Percentiles rank a stretch among this genome's conserved stretches.
Evolutionary conservation across 2,329 filamentous ascomycete genomes (phyloP).

Genomic region (Pseudomassariella vexata): DNA sequence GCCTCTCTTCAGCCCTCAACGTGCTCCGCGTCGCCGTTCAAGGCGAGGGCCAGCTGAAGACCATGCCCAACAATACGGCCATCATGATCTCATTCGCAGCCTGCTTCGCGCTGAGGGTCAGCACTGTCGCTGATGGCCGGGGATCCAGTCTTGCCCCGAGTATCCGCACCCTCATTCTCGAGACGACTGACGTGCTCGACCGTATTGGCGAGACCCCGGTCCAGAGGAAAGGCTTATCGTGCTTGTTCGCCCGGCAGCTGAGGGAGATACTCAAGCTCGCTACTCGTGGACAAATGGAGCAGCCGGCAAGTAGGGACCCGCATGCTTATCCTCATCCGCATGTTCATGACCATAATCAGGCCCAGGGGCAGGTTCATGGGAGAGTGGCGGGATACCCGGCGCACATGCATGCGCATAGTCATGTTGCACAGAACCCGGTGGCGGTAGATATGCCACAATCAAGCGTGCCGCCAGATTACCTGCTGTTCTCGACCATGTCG

Average conservation of each 20-base stretch:
- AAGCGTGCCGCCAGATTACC: slow-evolving; percentile 19
- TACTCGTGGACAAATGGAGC: slow-evolving; percentile 19
- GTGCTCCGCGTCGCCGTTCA: slow-evolving; percentile 70
- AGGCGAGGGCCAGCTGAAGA: slow-evolving; percentile 62
- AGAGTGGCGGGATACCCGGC: slow-evolving; percentile 14
- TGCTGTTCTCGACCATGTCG: slow-evolving; percentile 28
- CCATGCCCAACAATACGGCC: slow-evolving; percentile 73
- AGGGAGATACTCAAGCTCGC: slow-evolving; percentile 38
- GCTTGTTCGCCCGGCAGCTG: slow-evolving; percentile 51
- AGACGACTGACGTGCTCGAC: slow-evolving; percentile 63
- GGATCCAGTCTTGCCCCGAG: slow-evolving; percentile 54
- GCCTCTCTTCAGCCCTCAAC: slow-evolving; percentile 66
- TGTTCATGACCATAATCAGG: no score
- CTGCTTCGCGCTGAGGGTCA: slow-evolving; percentile 61
- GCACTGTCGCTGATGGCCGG: slow-evolving; percentile 50
- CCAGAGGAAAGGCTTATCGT: slow-evolving; percentile 62
- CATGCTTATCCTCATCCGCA: slow-evolving; percentile 13
- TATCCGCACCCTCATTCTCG: slow-evolving; percentile 59
- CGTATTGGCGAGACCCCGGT: slow-evolving; percentile 60
- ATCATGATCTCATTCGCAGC: slow-evolving; percentile 76
- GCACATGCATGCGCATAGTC: no score
- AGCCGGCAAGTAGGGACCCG: slow-evolving; percentile 9
- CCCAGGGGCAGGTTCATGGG: no score
- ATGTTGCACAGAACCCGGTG: no score
- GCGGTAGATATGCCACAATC: slow-evolving; percentile 17